Percentiles rank a stretch among this genome's conserved stretches.
These are phyloP conservation scores for Starmera stellimalicola DNA, from an alignment of 1,139 yeast genomes.

Conservation along the genomic window DNA sequence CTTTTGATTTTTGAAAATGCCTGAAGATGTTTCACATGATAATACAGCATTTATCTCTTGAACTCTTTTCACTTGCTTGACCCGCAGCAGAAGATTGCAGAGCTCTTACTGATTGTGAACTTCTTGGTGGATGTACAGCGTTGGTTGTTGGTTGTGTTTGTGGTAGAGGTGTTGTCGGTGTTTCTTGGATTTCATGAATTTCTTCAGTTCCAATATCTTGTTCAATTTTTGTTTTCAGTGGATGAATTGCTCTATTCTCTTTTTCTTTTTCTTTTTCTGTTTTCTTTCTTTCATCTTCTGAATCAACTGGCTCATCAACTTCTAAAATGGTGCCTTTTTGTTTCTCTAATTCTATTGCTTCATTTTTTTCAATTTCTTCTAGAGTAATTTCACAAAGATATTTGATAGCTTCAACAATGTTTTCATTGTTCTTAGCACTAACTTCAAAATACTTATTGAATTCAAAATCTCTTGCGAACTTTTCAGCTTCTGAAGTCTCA, in stretches of 20 bases:
- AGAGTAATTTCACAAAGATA: constrained; percentile 1
- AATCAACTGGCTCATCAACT: constrained; percentile 1
- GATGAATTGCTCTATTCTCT: no score
- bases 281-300: no score
- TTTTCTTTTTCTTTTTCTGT: no score
- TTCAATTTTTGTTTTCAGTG: no score
- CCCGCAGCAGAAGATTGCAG: neutral
- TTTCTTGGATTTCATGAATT: no score
- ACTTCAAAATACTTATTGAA: constrained; percentile 45
- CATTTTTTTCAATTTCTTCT: neutral
- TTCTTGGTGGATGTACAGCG: neutral
- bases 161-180: no score
- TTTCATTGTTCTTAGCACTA: constrained; percentile 56
- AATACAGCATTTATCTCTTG: constrained; percentile 2
- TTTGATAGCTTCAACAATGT: constrained; percentile 46
- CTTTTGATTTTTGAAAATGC: no score
- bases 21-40: constrained; percentile 1
- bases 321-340: neutral
- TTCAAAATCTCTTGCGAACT: constrained; percentile 43
- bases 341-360: neutral
- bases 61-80: neutral
- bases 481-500: constrained; percentile 44
- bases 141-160: neutral
- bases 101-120: neutral
- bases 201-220: no score